Evolutionary conservation across 805 yeast genomes (phyloP).

Genomic region (Ogataea wickerhamii): DNA sequence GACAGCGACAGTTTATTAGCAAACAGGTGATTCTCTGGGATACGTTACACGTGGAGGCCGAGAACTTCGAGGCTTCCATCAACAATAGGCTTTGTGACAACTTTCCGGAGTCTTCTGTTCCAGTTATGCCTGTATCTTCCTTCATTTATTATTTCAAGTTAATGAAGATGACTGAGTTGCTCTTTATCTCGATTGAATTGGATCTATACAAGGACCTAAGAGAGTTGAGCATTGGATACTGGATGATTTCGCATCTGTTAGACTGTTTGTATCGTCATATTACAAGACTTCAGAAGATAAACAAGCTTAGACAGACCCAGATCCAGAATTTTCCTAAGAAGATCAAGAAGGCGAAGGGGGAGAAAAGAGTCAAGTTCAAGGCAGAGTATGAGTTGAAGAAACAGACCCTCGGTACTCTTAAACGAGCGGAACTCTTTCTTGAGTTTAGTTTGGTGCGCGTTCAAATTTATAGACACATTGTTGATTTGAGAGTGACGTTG

Average conservation of each 20-base stretch:
- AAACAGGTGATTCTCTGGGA: slow-evolving; percentile 64
- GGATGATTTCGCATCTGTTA: slow-evolving; percentile 51
- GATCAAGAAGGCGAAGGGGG: slow-evolving; percentile 27
- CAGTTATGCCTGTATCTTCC: slow-evolving; percentile 64
- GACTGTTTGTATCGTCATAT: slow-evolving; percentile 23
- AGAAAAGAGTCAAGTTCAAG: slow-evolving; percentile 23
- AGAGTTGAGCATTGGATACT: slow-evolving; percentile 65
- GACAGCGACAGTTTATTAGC: slow-evolving; percentile 75
- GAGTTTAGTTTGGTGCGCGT: slow-evolving; percentile 11
- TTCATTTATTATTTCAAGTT: slow-evolving; percentile 68
- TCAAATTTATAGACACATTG: slow-evolving; percentile 14
- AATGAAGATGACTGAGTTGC: slow-evolving; percentile 66
- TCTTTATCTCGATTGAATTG: slow-evolving; percentile 69
- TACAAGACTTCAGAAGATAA: slow-evolving; percentile 17
- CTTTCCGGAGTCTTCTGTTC: slow-evolving; percentile 34
- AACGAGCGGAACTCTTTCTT: slow-evolving; percentile 12
- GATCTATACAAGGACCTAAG: slow-evolving; percentile 62
- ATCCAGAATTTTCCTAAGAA: slow-evolving; percentile 18
- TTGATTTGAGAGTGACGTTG: slow-evolving; percentile 21
- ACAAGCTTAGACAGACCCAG: slow-evolving; percentile 20
- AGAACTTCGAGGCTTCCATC: slow-evolving; percentile 52
- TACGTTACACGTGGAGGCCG: slow-evolving; percentile 72
- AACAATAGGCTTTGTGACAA: slow-evolving; percentile 25
- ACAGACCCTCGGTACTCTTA: slow-evolving; percentile 10
- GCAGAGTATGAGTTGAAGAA: slow-evolving; percentile 21